These are phyloP conservation scores for Boletus tylopilopsis DNA, from an alignment of 768 basidiomycete species.

Conservation along the genomic window DNA sequence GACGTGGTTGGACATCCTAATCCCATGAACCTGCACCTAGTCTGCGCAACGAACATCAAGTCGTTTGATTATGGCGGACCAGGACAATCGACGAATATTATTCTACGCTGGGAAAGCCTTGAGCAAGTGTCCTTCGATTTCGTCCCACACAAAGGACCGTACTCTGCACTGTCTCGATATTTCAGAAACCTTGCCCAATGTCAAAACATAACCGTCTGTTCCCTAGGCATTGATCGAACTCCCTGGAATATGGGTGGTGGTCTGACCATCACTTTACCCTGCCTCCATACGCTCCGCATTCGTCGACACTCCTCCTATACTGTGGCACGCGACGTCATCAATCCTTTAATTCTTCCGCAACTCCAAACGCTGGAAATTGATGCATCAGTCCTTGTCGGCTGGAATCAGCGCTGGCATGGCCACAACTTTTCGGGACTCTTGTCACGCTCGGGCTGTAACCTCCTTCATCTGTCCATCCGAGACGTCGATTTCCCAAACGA, in stretches of 20 bases:
- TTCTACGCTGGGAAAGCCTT: conserved; percentile 12
- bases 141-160: neutral
- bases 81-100: neutral
- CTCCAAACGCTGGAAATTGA: conserved; percentile 19
- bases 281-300: conserved; percentile 15
- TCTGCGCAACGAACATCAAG: conserved; percentile 11
- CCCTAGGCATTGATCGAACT: conserved; percentile 13
- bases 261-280: conserved; percentile 4
- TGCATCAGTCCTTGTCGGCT: neutral
- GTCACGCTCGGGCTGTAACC: conserved; percentile 10
- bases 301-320: conserved; percentile 6
- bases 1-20: neutral
- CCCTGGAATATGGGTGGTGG: no score
- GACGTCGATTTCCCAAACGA: conserved; percentile 15
- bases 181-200: conserved; percentile 9
- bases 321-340: conserved; percentile 1
- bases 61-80: conserved; percentile 16
- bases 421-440: conserved; percentile 14
- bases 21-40: neutral
- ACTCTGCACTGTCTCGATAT: conserved; percentile 3
- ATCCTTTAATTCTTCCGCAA: conserved; percentile 16
- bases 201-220: conserved; percentile 19
- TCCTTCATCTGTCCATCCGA: conserved; percentile 11
- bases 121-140: conserved; percentile 13
- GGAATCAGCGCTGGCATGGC: conserved; percentile 5